Conservation (phyloP, 1,139 yeast genomes). For the Suhomyces maxii region DNA sequence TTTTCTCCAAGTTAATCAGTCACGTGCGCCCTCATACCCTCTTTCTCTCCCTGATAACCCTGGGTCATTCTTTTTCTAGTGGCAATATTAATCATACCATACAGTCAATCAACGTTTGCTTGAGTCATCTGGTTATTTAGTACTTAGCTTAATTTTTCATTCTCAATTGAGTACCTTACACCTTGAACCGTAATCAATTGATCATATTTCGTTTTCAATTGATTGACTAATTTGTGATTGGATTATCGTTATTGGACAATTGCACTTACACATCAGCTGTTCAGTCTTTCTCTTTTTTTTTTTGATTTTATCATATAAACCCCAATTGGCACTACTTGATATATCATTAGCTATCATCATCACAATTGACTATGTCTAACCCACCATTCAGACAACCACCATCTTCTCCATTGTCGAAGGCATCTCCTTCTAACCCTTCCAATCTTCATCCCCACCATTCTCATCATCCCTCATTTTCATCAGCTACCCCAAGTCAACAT, state of each 20-base stretch:
- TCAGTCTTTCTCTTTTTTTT: too few species aligned
- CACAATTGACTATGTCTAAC: slow-evolving; percentile 13
- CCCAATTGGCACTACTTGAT: neutral
- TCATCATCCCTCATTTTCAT: slow-evolving; percentile 8
- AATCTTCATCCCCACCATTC: slow-evolving; percentile 7
- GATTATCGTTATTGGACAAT: neutral
- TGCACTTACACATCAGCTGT: neutral
- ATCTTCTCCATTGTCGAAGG: slow-evolving; percentile 16
- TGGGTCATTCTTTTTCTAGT: neutral
- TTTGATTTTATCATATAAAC: too few species aligned
- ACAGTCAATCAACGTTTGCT: neutral
- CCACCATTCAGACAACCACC: slow-evolving; percentile 19
- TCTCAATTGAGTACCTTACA: neutral
- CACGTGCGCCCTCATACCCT: too few species aligned
- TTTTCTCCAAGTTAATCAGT: too few species aligned
- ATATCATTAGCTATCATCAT: too few species aligned
- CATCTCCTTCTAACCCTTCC: slow-evolving; percentile 1
- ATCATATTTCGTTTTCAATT: neutral
- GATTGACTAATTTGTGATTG: neutral
- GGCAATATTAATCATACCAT: neutral
- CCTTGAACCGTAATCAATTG: neutral
- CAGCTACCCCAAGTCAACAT: slow-evolving; percentile 14
- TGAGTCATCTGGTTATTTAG: neutral
- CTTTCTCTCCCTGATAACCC: too few species aligned
- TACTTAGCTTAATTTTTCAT: neutral